A percentile compares a stretch with the other conserved stretches of the same genome.
These are phyloP conservation scores for Mariannaea elegans DNA, from an alignment of 2,329 filamentous ascomycete species.

Conservation along the genomic window DNA sequence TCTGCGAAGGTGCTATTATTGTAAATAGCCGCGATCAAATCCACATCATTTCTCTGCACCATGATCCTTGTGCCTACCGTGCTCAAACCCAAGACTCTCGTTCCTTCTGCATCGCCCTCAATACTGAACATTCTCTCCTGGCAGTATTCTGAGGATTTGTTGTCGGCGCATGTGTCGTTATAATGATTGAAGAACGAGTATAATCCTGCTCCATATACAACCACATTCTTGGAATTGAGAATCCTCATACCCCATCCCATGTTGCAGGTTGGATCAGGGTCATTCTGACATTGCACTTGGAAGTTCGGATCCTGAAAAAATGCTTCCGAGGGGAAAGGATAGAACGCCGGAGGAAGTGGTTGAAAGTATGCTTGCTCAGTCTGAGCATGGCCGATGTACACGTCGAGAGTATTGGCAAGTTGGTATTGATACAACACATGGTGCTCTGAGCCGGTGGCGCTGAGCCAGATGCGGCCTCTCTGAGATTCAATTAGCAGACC, in stretches of 20 bases:
- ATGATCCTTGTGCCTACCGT: constrained; percentile 42
- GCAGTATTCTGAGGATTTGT: constrained; percentile 53
- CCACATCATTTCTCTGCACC: constrained; percentile 36
- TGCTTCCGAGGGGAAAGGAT: constrained; percentile 60
- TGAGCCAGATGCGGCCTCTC: constrained; percentile 62
- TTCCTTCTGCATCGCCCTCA: constrained; percentile 26
- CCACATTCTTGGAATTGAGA: constrained; percentile 62
- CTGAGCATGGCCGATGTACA: constrained; percentile 72
- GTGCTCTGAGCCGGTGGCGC: constrained; percentile 73
- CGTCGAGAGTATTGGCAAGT: constrained; percentile 65
- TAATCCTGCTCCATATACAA: constrained; percentile 70
- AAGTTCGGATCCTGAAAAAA: constrained; percentile 45
- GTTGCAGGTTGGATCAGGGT: constrained; percentile 58
- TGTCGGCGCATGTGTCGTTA: constrained; percentile 56
- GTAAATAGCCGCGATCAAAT: constrained; percentile 29
- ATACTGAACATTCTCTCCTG: constrained; percentile 55
- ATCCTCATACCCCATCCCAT: constrained; percentile 74
- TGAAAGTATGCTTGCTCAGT: constrained; percentile 79
- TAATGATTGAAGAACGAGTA: constrained; percentile 77
- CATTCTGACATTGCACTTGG: constrained; percentile 43
- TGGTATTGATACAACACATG: constrained; percentile 75
- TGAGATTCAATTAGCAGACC: constrained; percentile 57
- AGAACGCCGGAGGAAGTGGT: constrained; percentile 66
- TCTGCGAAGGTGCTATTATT: constrained; percentile 45
- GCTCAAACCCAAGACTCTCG: constrained; percentile 40